phyloP scores from a whole-genome alignment of 2,329 filamentous ascomycete species.

The Stagonosporopsis chrysanthemi region DNA sequence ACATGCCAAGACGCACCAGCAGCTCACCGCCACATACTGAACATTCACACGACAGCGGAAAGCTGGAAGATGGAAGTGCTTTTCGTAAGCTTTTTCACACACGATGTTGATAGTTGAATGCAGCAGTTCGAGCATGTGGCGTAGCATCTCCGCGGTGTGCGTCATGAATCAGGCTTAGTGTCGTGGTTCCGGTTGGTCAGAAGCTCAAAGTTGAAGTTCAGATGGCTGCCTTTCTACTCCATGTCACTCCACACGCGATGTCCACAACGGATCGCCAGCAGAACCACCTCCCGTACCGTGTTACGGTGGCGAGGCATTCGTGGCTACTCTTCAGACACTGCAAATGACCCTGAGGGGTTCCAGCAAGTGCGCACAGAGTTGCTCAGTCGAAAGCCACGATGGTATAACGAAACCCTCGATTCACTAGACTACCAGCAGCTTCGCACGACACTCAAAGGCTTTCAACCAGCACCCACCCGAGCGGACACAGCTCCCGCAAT shows the following conservation, averaged over 20 bases:
- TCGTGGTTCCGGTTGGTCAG: constrained; percentile 1
- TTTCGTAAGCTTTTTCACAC: not conserved
- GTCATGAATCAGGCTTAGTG: constrained; percentile 19
- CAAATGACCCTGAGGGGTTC: constrained; percentile 34
- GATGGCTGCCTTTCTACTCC: constrained; percentile 9
- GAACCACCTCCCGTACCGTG: constrained; percentile 19
- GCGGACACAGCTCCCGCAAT: not conserved
- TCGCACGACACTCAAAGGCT: constrained; percentile 50
- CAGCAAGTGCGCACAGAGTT: constrained; percentile 46
- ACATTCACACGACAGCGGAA: not conserved
- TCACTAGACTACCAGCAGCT: constrained; percentile 67
- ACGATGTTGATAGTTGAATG: not conserved
- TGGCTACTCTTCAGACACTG: constrained; percentile 22
- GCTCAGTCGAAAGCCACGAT: constrained; percentile 57
- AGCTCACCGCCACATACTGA: constrained; percentile 17
- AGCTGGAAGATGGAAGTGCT: not conserved
- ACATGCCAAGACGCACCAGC: constrained; percentile 12
- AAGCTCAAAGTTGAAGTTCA: not conserved
- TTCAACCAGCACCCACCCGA: not conserved
- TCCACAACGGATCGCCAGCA: constrained; percentile 21
- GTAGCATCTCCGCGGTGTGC: constrained; percentile 12
- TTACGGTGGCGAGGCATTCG: constrained; percentile 26
- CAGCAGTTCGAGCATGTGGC: not conserved
- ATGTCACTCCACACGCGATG: constrained; percentile 32
- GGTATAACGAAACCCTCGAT: constrained; percentile 64